Evolutionary conservation across 805 yeast species (phyloP).

Genomic region (Jamesozyma rosinii): DNA sequence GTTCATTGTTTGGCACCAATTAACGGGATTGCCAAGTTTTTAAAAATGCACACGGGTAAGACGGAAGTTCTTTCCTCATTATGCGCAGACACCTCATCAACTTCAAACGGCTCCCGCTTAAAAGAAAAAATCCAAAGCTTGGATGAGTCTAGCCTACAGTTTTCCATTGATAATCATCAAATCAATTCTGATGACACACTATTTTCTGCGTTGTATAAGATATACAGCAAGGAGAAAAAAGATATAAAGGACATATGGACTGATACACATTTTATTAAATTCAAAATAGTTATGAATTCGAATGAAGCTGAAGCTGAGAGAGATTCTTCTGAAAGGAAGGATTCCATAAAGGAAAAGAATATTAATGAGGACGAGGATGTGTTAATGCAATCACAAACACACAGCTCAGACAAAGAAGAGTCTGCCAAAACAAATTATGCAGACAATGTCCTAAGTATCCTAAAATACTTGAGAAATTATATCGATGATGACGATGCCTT

Average conservation of each 20-base stretch:
- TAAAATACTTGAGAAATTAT: slow-evolving; percentile 38
- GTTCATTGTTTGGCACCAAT: background rate
- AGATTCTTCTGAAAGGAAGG: background rate
- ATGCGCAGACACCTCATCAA: background rate
- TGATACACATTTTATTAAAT: slow-evolving; percentile 43
- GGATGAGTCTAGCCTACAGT: background rate
- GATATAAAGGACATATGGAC: slow-evolving; percentile 51
- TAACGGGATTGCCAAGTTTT: background rate
- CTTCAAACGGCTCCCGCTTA: background rate
- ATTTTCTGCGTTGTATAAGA: slow-evolving; percentile 61
- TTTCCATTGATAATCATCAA: background rate
- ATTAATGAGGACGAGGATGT: background rate
- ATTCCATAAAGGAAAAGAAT: slow-evolving; percentile 16
- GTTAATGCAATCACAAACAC: background rate
- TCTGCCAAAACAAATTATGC: slow-evolving; percentile 7
- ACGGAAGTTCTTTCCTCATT: background rate
- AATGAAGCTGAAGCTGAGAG: background rate
- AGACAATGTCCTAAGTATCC: slow-evolving; percentile 36
- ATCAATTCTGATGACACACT: slow-evolving; percentile 48
- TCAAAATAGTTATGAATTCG: slow-evolving; percentile 16
- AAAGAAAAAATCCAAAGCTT: background rate
- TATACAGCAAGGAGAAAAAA: slow-evolving; percentile 33
- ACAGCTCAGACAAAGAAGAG: slow-evolving; percentile 2
- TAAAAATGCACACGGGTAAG: background rate
- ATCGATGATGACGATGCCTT: slow-evolving; percentile 33